A percentile compares a stretch with the other conserved stretches of the same genome.
Conservation (phyloP, 2,329 filamentous ascomycete genomes). For the Penicillium sp. region DNA sequence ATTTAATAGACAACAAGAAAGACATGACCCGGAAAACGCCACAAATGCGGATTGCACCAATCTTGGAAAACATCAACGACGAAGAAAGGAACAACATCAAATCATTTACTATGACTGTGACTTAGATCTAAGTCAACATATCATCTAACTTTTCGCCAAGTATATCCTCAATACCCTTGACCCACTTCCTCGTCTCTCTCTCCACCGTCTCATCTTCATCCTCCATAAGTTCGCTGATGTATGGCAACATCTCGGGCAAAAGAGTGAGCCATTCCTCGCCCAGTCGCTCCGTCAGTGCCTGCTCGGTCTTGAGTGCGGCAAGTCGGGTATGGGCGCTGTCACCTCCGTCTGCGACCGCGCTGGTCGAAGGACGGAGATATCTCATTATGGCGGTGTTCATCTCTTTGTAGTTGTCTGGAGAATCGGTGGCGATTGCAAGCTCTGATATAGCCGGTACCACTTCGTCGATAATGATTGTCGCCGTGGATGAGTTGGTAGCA, state of each 20-base stretch:
- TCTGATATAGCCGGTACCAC: slow-evolving; percentile 74
- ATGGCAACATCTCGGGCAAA: slow-evolving; percentile 91
- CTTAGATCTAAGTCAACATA: slow-evolving; percentile 69
- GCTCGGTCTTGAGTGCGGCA: slow-evolving; percentile 77
- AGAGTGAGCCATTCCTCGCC: slow-evolving; percentile 92
- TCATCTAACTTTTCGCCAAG: slow-evolving; percentile 86
- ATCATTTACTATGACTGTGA: not conserved
- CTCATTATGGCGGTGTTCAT: slow-evolving; percentile 76
- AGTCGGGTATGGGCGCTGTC: slow-evolving; percentile 69
- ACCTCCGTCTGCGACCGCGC: slow-evolving; percentile 28
- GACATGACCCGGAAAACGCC: not conserved
- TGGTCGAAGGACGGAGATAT: slow-evolving; percentile 61
- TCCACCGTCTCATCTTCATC: slow-evolving; percentile 95
- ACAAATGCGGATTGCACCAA: not conserved
- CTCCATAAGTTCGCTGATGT: slow-evolving; percentile 92
- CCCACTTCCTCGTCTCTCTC: slow-evolving; percentile 83
- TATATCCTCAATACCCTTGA: slow-evolving; percentile 81
- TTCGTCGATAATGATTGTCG: slow-evolving; percentile 48
- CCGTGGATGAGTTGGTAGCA: slow-evolving; percentile 33
- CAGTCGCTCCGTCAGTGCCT: slow-evolving; percentile 70
- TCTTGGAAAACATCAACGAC: not conserved
- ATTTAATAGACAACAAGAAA: not conserved
- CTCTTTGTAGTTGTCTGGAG: slow-evolving; percentile 84
- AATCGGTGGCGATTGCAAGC: slow-evolving; percentile 75
- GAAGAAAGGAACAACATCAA: not conserved